Evolutionary conservation across 1,284 basidiomycete species (phyloP), one percentile per base, ranked within the genome.

Genomic region (Cryptococcus amylolentus): DNA sequence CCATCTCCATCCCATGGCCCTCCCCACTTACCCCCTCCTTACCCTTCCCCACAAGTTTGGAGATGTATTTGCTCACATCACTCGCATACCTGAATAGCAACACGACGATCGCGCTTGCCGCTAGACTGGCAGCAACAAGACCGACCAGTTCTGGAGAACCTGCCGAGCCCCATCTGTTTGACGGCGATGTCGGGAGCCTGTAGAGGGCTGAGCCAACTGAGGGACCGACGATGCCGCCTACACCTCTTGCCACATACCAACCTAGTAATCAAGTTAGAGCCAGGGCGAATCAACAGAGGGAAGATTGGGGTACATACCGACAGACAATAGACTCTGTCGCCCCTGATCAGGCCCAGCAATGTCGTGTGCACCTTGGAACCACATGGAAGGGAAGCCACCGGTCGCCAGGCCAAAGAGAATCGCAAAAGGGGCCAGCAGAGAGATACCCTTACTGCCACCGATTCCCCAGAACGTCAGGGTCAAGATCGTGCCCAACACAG

Each of bases 301-400:
- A 42, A 13, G 41, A 9, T 23, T 5, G 9, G 8, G 41, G 9
- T 13, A 42, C 2, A 4, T 42, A 42, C 51, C 23, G 49, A 16
- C 9, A 20, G 31, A 42, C 9, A 42, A 6, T 23, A 42, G 37
- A 13, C 54, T 64, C 49, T 64, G 61, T 26, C 54, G 38, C 51
- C 62, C 60, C 54, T 63, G 59, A 43, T 63, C 63, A 6, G 54
- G 51, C 14, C 65, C 65, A 37, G 55, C 65, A 16, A 66, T 55
- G n/a, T 26, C 45, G 40, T 57, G 49, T 5, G 65, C 60, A 35
- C 61, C 52, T 43, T 66, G 63, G 5, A 56, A 61, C 62, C 62
- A 64, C 65, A 66, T 66, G 6, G 58, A 61, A 0, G 63, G 54
- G 48, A 64, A 64, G 13, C 65, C 65, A 28, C 63, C 65, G 1